Evolutionary conservation across 176 grass and related monocot genomes (phyloP).

Genomic region (Carex scoparia): DNA sequence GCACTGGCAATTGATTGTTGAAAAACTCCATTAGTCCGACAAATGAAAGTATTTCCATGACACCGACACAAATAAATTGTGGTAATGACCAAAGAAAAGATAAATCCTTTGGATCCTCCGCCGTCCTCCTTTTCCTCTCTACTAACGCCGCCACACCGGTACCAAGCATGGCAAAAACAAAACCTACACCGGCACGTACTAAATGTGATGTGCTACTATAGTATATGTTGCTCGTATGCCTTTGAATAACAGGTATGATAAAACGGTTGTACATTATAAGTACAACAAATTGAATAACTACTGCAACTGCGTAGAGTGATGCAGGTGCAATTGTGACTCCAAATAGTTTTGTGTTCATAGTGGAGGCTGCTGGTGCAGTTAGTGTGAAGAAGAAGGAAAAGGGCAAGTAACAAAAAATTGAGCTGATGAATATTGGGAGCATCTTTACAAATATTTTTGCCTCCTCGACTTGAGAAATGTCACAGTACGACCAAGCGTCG

Average conservation of each 20-base stretch:
- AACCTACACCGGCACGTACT: constrained; percentile 38
- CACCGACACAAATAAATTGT: constrained; percentile 52
- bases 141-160: constrained; percentile 39
- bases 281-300: constrained; percentile 51
- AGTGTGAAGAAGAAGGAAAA: constrained; percentile 48
- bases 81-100: constrained; percentile 47
- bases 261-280: constrained; percentile 33
- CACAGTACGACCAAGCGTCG: constrained; percentile 29
- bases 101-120: constrained; percentile 28
- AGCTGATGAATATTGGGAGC: constrained; percentile 55
- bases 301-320: constrained; percentile 60
- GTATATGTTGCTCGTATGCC: constrained; percentile 27
- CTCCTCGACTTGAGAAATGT: constrained; percentile 37
- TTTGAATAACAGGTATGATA: constrained; percentile 21
- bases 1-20: constrained; percentile 42
- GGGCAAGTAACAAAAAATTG: constrained; percentile 36
- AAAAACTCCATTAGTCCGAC: constrained; percentile 58
- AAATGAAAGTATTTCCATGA: constrained; percentile 53
- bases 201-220: constrained; percentile 38
- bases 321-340: constrained; percentile 35
- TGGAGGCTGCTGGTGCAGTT: constrained; percentile 49
- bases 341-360: constrained; percentile 41
- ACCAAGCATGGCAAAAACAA: constrained; percentile 27
- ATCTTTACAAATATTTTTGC: constrained; percentile 26
- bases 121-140: constrained; percentile 39